Evolutionary conservation across 148 eudicot species (phyloP), one percentile per base, ranked within the genome.

Genomic region (Nepenthes gracilis): DNA sequence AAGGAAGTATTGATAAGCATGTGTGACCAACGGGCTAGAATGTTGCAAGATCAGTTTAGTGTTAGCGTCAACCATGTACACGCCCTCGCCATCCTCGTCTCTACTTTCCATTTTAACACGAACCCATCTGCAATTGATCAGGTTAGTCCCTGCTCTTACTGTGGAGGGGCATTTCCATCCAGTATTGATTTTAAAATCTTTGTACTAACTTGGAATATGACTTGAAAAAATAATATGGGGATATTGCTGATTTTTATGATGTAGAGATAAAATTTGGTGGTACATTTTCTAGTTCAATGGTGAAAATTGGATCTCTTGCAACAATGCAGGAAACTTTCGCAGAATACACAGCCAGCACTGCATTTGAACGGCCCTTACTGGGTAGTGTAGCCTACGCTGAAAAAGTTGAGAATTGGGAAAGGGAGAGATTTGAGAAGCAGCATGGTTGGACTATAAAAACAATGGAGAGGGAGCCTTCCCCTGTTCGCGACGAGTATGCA

Each of bases 311-410:
- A 9, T 52, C 57, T 58, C 12, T 35, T 32, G 48, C 10, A 43
- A 6, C 35, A 64, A 58, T 76, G 67, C 76, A 85, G 91, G 78
- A 73, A 70, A 85, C 87, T 53, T 85, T 85, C 75, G 91, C 85
- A 11, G 85, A 77, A 65, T 85, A 85, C 69, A 80, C 91, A 7
- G 87, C 83, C 10, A 74, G 73, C 52, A 85, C 87, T 0, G 81
- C 91, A 12, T 85, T 85, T 55, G 91, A 85, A 66, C 69, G 91
- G 72, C 87, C 87, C 61, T 59, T 85, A 63, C 53, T 85, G 66
- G 83, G 86, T 54, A 87, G 91, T 8, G 91, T 85, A 47, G 85
- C 91, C 6, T 85, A 85, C 78, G 91, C 91, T 23, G 74, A 77
- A 69, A 77, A 77, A 58, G 77, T 85, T 36, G 33, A 73, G 47